These are phyloP conservation scores for Dipodascopsis tothii DNA, from an alignment of 805 yeast species.

Conservation along the genomic window DNA sequence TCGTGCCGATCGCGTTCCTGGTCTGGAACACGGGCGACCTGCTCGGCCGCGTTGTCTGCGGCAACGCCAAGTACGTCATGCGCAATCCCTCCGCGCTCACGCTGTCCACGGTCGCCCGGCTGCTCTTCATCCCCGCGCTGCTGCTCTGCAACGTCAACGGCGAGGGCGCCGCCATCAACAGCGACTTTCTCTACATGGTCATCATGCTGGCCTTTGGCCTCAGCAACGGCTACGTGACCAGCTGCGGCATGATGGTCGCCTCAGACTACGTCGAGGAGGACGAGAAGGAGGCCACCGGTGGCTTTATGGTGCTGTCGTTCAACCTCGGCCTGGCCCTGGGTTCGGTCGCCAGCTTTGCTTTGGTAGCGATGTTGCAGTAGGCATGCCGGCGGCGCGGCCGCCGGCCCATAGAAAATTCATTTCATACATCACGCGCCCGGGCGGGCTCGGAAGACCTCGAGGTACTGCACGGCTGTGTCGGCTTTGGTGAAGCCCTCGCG, in stretches of 20 bases:
- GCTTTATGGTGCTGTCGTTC: slow-evolving; percentile 74
- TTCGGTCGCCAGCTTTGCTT: slow-evolving; percentile 58
- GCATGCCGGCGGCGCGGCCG: too few species aligned
- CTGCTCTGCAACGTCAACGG: slow-evolving; percentile 55
- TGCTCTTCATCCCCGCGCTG: slow-evolving; percentile 62
- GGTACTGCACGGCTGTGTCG: slow-evolving; percentile 12
- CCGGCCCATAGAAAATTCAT: too few species aligned
- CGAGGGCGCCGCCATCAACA: slow-evolving; percentile 34
- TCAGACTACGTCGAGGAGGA: slow-evolving; percentile 52
- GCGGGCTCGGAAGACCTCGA: slow-evolving; percentile 16
- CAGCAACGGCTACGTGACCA: slow-evolving; percentile 78
- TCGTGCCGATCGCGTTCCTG: slow-evolving; percentile 69
- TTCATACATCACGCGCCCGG: slow-evolving; percentile 1
- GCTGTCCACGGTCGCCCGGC: slow-evolving; percentile 13
- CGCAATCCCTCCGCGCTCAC: slow-evolving; percentile 10
- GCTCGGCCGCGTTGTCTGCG: slow-evolving; percentile 64
- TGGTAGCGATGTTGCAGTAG: slow-evolving; percentile 15
- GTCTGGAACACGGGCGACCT: slow-evolving; percentile 90
- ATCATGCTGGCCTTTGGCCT: slow-evolving; percentile 75
- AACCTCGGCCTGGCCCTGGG: slow-evolving; percentile 76
- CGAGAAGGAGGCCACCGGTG: slow-evolving; percentile 89
- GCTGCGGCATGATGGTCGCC: slow-evolving; percentile 73
- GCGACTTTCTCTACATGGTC: slow-evolving; percentile 60
- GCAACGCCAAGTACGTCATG: slow-evolving; percentile 30
- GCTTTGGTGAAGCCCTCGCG: slow-evolving; percentile 4